These are phyloP conservation scores for Leccinum barrowsii DNA, from an alignment of 768 basidiomycete genomes.

Conservation along the genomic window DNA sequence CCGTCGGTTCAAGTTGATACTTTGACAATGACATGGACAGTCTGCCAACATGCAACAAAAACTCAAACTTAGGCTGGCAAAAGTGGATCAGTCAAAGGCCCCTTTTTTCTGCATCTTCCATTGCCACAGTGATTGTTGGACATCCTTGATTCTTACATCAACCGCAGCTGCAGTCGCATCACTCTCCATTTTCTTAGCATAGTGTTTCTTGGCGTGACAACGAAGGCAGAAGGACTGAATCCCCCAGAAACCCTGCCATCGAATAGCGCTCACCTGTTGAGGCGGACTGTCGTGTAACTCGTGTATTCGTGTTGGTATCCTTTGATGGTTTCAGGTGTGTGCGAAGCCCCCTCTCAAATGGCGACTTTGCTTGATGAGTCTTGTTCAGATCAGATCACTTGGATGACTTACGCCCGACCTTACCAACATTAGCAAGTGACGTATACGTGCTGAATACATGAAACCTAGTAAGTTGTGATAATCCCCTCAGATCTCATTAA, in stretches of 20 bases:
- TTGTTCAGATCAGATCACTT: constrained; percentile 64
- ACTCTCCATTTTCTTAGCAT: constrained; percentile 8
- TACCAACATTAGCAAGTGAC: constrained; percentile 67
- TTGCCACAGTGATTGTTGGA: not conserved
- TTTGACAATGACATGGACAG: too few relatives aligned
- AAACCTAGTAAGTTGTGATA: constrained; percentile 53
- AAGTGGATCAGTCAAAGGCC: not conserved
- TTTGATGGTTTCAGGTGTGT: constrained; percentile 63
- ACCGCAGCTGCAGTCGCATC: not conserved
- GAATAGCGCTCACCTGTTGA: constrained; percentile 82
- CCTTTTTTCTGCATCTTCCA: not conserved
- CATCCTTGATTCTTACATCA: constrained; percentile 1
- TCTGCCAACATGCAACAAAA: not conserved
- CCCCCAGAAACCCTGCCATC: constrained; percentile 14
- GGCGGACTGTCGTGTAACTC: constrained; percentile 50
- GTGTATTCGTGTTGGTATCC: constrained; percentile 58
- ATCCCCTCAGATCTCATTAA: not conserved
- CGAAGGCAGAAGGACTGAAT: not conserved
- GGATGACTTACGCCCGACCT: constrained; percentile 78
- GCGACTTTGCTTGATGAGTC: not conserved
- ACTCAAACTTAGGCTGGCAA: not conserved
- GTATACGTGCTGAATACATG: constrained; percentile 79
- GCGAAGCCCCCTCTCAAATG: not conserved
- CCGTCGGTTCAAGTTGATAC: not conserved
- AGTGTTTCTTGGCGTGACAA: not conserved